Evolutionary conservation across 139 green algal genomes (phyloP).

Genomic region (Chloropicon primus): DNA sequence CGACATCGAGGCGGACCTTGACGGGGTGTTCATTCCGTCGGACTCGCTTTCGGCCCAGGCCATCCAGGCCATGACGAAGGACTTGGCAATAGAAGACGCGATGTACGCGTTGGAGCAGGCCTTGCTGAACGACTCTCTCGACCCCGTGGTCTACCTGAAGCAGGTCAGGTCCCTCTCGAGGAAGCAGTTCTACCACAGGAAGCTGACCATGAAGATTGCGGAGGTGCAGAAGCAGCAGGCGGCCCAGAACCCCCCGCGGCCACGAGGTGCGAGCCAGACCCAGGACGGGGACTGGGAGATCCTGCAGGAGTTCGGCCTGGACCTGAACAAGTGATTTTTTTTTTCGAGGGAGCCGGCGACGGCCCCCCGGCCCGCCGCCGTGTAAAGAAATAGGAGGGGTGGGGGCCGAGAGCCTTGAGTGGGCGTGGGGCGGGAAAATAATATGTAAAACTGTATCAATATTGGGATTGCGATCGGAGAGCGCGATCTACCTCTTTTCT

Average conservation of each 20-base stretch:
- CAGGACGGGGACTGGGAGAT: background rate
- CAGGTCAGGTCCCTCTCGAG: slow-evolving; percentile 50
- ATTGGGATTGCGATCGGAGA: no score
- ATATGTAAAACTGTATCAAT: no score
- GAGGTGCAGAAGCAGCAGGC: slow-evolving; percentile 17
- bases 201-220: slow-evolving; percentile 48
- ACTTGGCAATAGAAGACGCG: slow-evolving; percentile 73
- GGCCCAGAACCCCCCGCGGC: background rate
- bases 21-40: slow-evolving; percentile 35
- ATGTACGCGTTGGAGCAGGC: slow-evolving; percentile 62
- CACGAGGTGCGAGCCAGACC: background rate
- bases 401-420: no score
- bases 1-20: slow-evolving; percentile 9
- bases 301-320: background rate
- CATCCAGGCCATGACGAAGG: slow-evolving; percentile 51
- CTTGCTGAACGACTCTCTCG: slow-evolving; percentile 34
- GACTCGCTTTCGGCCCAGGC: slow-evolving; percentile 57
- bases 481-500: no score
- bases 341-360: no score
- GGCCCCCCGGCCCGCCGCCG: no score
- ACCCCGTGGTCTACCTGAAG: slow-evolving; percentile 25
- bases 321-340: background rate
- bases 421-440: no score
- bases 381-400: no score
- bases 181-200: slow-evolving; percentile 56